These are phyloP conservation scores for Solanum habrochaites DNA, from an alignment of 257 asterid species.

Conservation along the genomic window DNA sequence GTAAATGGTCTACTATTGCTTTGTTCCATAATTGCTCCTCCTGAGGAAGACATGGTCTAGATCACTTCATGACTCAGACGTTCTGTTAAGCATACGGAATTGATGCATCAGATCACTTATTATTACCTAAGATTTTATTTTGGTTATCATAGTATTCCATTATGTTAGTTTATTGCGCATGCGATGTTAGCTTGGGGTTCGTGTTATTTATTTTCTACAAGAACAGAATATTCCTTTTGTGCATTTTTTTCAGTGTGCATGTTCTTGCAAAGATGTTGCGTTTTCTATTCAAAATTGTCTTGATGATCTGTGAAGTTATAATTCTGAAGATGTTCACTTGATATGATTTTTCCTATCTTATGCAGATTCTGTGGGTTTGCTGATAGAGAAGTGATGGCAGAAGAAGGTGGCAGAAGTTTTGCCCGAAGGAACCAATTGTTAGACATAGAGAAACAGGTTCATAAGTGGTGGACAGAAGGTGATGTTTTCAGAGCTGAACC, in stretches of 20 bases:
- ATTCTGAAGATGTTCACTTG: neutral
- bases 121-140: neutral
- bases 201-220: neutral
- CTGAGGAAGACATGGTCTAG: neutral
- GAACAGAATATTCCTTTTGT: neutral
- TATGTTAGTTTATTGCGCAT: neutral
- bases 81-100: neutral
- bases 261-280: neutral
- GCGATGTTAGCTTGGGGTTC: neutral
- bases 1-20: neutral
- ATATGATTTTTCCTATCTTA: neutral
- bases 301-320: neutral
- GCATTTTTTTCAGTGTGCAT: neutral
- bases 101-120: neutral
- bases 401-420: conserved; percentile 55
- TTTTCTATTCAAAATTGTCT: neutral
- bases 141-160: neutral
- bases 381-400: conserved; percentile 45
- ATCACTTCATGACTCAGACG: neutral
- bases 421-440: conserved; percentile 47
- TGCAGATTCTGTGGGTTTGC: conserved; percentile 28
- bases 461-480: conserved; percentile 61
- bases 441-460: conserved; percentile 51
- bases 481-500: conserved; percentile 71
- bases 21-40: neutral